Conservation (phyloP, 2,329 filamentous ascomycete genomes). For the Diaporthe ampelina region DNA sequence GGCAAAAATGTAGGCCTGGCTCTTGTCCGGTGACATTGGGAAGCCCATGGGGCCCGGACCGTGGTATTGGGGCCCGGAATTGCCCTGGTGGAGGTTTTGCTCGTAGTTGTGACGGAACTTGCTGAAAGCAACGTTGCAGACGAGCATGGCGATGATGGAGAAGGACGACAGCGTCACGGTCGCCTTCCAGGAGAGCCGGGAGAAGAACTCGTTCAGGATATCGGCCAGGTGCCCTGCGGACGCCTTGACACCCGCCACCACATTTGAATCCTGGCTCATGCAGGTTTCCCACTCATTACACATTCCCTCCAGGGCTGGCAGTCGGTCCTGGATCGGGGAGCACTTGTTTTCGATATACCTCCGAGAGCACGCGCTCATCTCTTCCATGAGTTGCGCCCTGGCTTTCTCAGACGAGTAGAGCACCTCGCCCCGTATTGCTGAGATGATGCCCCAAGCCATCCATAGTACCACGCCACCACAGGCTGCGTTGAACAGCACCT, state of each 20-base stretch:
- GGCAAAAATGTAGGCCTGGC: conserved; percentile 64
- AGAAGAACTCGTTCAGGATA: conserved; percentile 92
- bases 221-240: conserved; percentile 90
- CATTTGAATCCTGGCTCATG: conserved; percentile 86
- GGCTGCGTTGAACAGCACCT: conserved; percentile 74
- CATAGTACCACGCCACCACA: conserved; percentile 71
- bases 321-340: conserved; percentile 69
- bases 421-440: conserved; percentile 81
- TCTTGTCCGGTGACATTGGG: conserved; percentile 46
- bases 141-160: conserved; percentile 62
- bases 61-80: conserved; percentile 41
- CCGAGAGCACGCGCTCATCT: conserved; percentile 80
- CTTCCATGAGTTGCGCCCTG: conserved; percentile 76
- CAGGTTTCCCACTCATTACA: conserved; percentile 89
- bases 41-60: conserved; percentile 44
- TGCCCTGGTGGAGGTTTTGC: conserved; percentile 1
- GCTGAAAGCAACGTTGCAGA: conserved; percentile 61
- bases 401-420: conserved; percentile 78
- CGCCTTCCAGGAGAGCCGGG: conserved; percentile 39
- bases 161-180: conserved; percentile 63
- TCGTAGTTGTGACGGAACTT: conserved; percentile 48
- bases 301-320: conserved; percentile 79
- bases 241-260: conserved; percentile 83
- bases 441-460: conserved; percentile 77
- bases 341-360: conserved; percentile 85